Evolutionary conservation across 148 eudicot genomes (phyloP).

Genomic region (Diospyros kaki): DNA sequence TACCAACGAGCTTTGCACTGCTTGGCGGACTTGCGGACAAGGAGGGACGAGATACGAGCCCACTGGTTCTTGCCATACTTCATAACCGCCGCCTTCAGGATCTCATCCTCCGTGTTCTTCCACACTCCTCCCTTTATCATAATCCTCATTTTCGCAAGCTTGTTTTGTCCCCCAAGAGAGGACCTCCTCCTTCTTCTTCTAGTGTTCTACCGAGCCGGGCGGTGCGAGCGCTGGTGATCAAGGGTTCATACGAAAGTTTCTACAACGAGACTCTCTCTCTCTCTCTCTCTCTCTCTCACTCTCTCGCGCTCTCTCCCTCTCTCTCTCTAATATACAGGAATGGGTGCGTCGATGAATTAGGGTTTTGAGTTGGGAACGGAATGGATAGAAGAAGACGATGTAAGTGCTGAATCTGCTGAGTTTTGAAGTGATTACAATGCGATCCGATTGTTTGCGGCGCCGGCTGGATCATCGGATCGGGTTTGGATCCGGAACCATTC

Average conservation of each 20-base stretch:
- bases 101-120: conserved; percentile 99
- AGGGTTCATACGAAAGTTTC: background rate
- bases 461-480: too few relatives aligned
- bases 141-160: conserved; percentile 74
- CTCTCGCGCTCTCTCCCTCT: too few relatives aligned
- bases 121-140: conserved; percentile 99
- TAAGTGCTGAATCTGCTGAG: too few relatives aligned
- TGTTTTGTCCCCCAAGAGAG: background rate
- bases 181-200: background rate
- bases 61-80: conserved; percentile 96
- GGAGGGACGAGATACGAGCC: conserved; percentile 85
- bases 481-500: too few relatives aligned
- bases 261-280: background rate
- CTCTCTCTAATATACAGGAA: too few relatives aligned
- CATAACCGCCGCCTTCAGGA: conserved; percentile 91
- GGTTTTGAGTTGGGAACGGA: background rate
- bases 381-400: too few relatives aligned
- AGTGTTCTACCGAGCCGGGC: background rate
- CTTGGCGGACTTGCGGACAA: conserved; percentile 92
- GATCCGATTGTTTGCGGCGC: too few relatives aligned
- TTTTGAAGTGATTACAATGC: too few relatives aligned
- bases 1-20: conserved; percentile 99
- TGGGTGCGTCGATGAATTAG: background rate
- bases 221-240: background rate
- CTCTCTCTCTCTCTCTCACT: background rate